phyloP scores from a whole-genome alignment of 352 stramenopile genomes.

The Globisporangium acanthophoron region DNA sequence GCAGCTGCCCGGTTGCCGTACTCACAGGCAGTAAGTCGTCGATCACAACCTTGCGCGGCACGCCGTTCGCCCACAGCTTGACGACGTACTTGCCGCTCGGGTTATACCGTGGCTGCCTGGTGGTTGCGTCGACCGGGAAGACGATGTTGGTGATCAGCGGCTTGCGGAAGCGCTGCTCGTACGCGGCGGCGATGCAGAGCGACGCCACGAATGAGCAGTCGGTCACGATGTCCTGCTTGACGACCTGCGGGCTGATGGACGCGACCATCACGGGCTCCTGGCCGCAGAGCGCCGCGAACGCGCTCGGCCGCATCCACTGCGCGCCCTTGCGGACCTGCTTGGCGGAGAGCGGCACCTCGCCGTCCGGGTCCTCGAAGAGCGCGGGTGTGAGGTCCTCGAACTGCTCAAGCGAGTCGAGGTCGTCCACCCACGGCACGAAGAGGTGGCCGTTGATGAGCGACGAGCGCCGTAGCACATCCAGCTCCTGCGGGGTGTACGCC shows the following conservation, averaged over 20 bases:
- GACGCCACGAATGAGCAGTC: constrained; percentile 94
- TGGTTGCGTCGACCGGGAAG: constrained; percentile 85
- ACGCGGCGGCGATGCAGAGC: constrained; percentile 88
- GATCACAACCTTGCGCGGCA: constrained; percentile 91
- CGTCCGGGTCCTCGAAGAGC: constrained; percentile 68
- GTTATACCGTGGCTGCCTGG: constrained; percentile 80
- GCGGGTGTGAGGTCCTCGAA: constrained; percentile 31
- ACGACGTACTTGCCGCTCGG: constrained; percentile 95
- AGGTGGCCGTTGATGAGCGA: constrained; percentile 82
- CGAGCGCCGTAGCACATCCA: constrained; percentile 74
- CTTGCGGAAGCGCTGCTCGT: constrained; percentile 90
- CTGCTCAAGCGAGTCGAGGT: constrained; percentile 51
- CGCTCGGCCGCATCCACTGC: constrained; percentile 61
- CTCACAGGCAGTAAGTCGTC: constrained; percentile 94
- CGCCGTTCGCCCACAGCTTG: constrained; percentile 95
- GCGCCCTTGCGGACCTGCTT: constrained; percentile 64
- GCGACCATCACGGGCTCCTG: constrained; percentile 63
- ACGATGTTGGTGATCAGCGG: constrained; percentile 94
- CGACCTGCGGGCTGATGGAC: constrained; percentile 60
- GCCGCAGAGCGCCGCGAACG: constrained; percentile 45
- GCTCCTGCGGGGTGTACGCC: constrained; percentile 54
- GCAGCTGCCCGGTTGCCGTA: constrained; percentile 41
- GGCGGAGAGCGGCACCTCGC: constrained; percentile 50
- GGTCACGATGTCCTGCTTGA: constrained; percentile 88
- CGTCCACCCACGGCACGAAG: constrained; percentile 78